Evolutionary conservation across 2,329 filamentous ascomycete genomes (phyloP).

Genomic region (Pseudocercospora ulei): DNA sequence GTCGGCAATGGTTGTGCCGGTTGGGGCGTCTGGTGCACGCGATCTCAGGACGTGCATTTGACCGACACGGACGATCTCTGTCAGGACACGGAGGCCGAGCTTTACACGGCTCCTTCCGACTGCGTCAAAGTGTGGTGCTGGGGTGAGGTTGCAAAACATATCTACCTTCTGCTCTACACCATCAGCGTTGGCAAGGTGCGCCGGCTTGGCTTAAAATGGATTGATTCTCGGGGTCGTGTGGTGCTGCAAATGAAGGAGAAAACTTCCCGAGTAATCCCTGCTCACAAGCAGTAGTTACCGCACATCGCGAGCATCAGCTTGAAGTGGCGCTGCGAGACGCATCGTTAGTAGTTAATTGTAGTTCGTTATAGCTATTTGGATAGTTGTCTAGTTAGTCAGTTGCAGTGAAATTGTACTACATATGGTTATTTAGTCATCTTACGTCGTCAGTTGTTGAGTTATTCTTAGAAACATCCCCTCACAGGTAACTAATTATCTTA

Average conservation of each 20-base stretch:
- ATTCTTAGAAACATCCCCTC: too few species aligned
- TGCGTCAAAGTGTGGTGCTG: slow-evolving; percentile 63
- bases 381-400: too few species aligned
- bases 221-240: slow-evolving; percentile 51
- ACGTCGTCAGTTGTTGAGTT: too few species aligned
- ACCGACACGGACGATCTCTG: background rate
- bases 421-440: too few species aligned
- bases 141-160: slow-evolving; percentile 61
- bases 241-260: slow-evolving; percentile 44
- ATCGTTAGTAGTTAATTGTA: too few species aligned
- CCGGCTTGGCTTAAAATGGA: slow-evolving; percentile 53
- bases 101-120: slow-evolving; percentile 18
- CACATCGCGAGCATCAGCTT: too few species aligned
- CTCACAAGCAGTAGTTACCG: too few species aligned
- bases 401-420: too few species aligned
- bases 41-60: slow-evolving; percentile 28
- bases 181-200: slow-evolving; percentile 57
- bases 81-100: slow-evolving; percentile 21
- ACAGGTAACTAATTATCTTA: too few species aligned
- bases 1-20: slow-evolving; percentile 52
- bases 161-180: slow-evolving; percentile 65
- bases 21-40: slow-evolving; percentile 55
- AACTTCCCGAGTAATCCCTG: background rate
- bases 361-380: too few species aligned
- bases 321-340: too few species aligned